Percentiles rank a stretch among this genome's conserved stretches.
Conservation (phyloP, 345 rosid genomes). For the Eucalyptus curtisii region DNA sequence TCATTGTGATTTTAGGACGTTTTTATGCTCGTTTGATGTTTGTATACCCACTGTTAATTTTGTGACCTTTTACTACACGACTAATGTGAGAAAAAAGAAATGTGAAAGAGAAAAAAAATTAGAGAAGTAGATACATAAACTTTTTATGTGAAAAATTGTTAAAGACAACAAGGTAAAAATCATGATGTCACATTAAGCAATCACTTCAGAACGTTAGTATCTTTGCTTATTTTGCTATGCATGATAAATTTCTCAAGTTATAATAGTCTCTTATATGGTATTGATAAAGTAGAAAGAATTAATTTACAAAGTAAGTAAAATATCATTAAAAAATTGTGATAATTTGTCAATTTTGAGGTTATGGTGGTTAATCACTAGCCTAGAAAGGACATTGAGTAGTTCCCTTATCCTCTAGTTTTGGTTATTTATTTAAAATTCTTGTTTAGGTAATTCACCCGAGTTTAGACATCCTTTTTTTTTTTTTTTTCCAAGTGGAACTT, state of each 20-base stretch:
- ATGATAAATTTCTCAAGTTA: not conserved
- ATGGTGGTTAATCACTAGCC: not conserved
- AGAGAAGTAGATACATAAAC: not conserved
- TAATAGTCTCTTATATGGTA: not conserved
- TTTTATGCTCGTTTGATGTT: not conserved
- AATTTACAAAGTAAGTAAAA: not conserved
- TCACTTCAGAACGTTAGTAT: not conserved
- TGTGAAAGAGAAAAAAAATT: not conserved
- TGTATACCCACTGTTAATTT: not conserved
- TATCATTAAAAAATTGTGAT: not conserved
- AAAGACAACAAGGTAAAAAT: not conserved
- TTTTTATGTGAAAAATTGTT: not conserved
- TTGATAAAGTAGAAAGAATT: not conserved
- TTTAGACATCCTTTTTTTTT: no score
- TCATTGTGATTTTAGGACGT: not conserved
- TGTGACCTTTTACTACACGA: not conserved
- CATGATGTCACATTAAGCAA: fast-evolving
- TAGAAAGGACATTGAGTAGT: not conserved
- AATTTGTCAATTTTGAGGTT: not conserved
- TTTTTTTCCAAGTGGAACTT: no score
- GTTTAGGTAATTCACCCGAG: not conserved
- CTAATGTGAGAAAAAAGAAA: not conserved
- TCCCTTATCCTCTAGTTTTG: not conserved
- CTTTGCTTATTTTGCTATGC: not conserved
- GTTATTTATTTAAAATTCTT: not conserved